Evolutionary conservation across 2,329 filamentous ascomycete genomes (phyloP).

Genomic region (Pleomassaria siparia): DNA sequence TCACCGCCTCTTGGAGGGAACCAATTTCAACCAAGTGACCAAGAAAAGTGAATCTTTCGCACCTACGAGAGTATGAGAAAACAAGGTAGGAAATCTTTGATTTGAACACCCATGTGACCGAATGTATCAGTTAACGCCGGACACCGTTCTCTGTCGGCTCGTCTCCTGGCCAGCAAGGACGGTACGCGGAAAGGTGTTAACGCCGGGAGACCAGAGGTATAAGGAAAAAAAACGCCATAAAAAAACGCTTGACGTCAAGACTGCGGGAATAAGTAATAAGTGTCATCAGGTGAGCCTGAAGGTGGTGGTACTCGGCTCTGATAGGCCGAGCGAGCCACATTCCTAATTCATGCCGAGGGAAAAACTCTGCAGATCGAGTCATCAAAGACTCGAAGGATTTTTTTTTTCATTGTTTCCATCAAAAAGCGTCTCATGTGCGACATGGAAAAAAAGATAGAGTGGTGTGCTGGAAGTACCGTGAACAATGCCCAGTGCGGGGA

Average conservation of each 20-base stretch:
- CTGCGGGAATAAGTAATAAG: neutral
- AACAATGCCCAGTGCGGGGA: slow-evolving; percentile 12
- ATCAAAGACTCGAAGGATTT: slow-evolving; percentile 2
- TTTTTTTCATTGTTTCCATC: neutral
- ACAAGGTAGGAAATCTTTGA: slow-evolving; percentile 1
- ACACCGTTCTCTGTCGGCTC: slow-evolving; percentile 4
- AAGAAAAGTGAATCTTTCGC: neutral
- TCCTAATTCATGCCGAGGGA: neutral
- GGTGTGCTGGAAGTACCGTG: slow-evolving; percentile 25
- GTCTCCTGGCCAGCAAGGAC: slow-evolving; percentile 6
- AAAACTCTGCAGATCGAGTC: slow-evolving; percentile 2
- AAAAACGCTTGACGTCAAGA: slow-evolving; percentile 3
- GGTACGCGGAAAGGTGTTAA: slow-evolving; percentile 1
- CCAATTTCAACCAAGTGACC: slow-evolving; percentile 5
- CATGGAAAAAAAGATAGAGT: slow-evolving; percentile 18
- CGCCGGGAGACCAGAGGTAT: neutral
- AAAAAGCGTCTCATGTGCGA: slow-evolving; percentile 2
- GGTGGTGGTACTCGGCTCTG: neutral
- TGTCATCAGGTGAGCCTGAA: neutral
- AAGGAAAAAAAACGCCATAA: neutral
- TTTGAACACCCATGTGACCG: neutral
- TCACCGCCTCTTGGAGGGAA: slow-evolving; percentile 6
- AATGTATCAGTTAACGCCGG: slow-evolving; percentile 3
- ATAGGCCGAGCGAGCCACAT: slow-evolving; percentile 2
- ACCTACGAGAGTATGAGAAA: slow-evolving; percentile 1